A percentile compares a stretch with the other conserved stretches of the same genome.
Conservation (phyloP, 139 green algal genomes). For the Mesotaenium endlicherianum region DNA sequence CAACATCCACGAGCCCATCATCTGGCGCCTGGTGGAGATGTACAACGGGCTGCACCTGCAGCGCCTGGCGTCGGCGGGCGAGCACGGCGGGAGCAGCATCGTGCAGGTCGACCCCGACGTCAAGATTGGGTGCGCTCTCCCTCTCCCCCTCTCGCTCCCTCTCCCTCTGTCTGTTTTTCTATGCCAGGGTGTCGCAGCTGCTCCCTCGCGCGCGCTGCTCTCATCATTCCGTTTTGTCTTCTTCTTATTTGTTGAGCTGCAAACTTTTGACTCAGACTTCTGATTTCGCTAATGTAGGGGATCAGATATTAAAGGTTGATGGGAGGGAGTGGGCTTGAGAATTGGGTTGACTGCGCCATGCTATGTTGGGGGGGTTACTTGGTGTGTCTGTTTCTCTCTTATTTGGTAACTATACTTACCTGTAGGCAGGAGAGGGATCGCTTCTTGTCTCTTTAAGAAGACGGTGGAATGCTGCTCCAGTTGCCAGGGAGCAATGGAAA, state of each 20-base stretch:
- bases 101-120: not conserved
- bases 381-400: not conserved
- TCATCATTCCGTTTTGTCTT: not conserved
- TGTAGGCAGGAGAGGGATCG: too few relatives aligned
- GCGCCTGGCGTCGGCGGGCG: not conserved
- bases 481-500: too few relatives aligned
- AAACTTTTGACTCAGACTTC: too few relatives aligned
- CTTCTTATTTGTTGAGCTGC: not conserved
- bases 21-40: constrained; percentile 28
- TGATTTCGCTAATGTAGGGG: too few relatives aligned
- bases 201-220: not conserved
- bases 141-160: not conserved
- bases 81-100: not conserved
- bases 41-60: not conserved
- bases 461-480: too few relatives aligned
- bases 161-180: not conserved
- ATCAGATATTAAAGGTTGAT: too few relatives aligned
- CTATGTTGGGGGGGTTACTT: too few relatives aligned
- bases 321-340: too few relatives aligned
- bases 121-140: not conserved
- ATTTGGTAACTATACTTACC: not conserved
- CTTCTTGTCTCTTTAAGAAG: too few relatives aligned
- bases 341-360: too few relatives aligned
- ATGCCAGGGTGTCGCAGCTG: not conserved
- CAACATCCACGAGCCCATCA: constrained; percentile 24